Base-by-base conservation (phyloP, 1,139 yeast species). In the Pichia sp. region DNA sequence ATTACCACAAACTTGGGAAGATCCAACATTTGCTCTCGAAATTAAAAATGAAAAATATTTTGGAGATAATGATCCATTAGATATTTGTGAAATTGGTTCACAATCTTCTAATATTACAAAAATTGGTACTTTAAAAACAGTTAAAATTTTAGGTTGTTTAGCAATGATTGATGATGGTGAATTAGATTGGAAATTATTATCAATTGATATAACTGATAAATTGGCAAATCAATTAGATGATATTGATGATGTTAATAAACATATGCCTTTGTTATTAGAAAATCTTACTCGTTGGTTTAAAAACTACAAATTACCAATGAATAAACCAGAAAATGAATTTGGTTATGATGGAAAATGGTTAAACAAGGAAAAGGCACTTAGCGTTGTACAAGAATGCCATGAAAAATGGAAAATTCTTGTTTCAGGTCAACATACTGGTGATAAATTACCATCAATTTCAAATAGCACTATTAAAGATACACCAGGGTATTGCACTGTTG, bases 1-100 rank as follows among this genome's bases (percentile, higher is more conserved):
- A n/a, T 78, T 92, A 68, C 97, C 98, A 43, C 97, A 90, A 72
- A 92, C 98, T 31, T 92, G 97, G 97, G 98, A 92, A 65, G 81
- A 78, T 58, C 81, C 81, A 49, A 72, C 62, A 2, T 29, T 42
- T 7, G 71, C 61, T 2, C 32, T 40, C 27, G 39, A 40, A 1
- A 36, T 47, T 7, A 31, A 27, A 10, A 39, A 18, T 18, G n/a
- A 38, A 8, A 44, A 48, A 5, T 71, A 71, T 44, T 77, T 82
- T 52, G 98, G 98, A 57, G 98, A 92, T 70, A 86, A 89, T 64
- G 98, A 92, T 70, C 98, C 98, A 28, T 74, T 92, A 58, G 98
- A 92, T 68, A 94, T 92, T 48, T 86, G 97, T 69, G 98, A 92
- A 67, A 88, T 92, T 58, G 96, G 97, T 18, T 18, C 18, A 18